Evolutionary conservation across 805 yeast species (phyloP).

Genomic region (Cyberlindnera meyerae): DNA sequence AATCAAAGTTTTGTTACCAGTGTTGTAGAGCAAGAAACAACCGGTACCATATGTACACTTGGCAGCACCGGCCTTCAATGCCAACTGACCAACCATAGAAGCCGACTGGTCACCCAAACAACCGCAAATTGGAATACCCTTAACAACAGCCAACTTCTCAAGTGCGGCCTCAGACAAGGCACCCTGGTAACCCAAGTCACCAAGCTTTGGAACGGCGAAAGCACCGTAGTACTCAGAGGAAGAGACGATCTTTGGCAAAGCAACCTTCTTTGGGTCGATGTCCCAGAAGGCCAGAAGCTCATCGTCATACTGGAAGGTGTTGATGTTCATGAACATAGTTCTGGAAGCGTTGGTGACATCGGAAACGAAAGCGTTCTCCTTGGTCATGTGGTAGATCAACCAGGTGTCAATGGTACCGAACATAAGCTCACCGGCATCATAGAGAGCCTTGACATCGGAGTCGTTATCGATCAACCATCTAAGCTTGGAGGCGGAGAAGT

Average conservation of each 20-base stretch:
- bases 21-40: constrained; percentile 82
- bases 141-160: constrained; percentile 43
- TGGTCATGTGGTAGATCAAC: constrained; percentile 81
- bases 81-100: constrained; percentile 88
- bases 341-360: constrained; percentile 92
- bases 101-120: constrained; percentile 94
- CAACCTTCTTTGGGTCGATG: constrained; percentile 59
- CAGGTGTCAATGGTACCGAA: constrained; percentile 95
- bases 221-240: constrained; percentile 75
- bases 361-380: constrained; percentile 63
- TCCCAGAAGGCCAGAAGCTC: constrained; percentile 75
- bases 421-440: constrained; percentile 74
- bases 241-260: constrained; percentile 73
- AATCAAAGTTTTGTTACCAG: constrained; percentile 68
- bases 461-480: constrained; percentile 86
- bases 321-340: constrained; percentile 83
- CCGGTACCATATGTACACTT: constrained; percentile 98
- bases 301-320: constrained; percentile 69
- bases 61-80: constrained; percentile 77
- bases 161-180: constrained; percentile 48
- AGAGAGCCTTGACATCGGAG: constrained; percentile 56
- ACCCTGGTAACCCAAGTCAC: constrained; percentile 45
- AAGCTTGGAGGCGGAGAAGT: constrained; percentile 85
- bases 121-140: constrained; percentile 74
- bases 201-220: constrained; percentile 56